Base-by-base conservation (phyloP, 2,329 filamentous ascomycete species). In the Botrytis fabae region DNA sequence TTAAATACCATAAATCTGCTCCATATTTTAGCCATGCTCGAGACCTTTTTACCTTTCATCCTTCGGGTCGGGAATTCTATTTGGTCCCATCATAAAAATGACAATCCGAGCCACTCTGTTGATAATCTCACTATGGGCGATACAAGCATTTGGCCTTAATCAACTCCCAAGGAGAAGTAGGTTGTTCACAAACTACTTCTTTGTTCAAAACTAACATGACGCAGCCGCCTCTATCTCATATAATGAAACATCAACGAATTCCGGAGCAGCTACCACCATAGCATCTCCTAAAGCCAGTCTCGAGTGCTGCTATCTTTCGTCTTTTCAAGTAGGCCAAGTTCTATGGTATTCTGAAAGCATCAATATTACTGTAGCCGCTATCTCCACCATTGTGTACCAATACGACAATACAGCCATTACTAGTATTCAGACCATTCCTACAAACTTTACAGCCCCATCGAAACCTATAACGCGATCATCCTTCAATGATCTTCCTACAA, bases 301-400 rank as follows among this genome's bases (percentile, higher is more conserved):
- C 2, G 68, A 70, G 51, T 75, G 72, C 51, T 75, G 72, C 51
- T 75, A 75, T 57, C 65, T 75, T 28, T 73, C 73, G 32, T 71
- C 69, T 48, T 73, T 75, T 25, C 46, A 70, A 46, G 72, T 75
- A 25, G 72, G 69, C 22, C 62, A 73, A 32, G 48, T 75, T 61
- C 18, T 75, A 7, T 75, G 74, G 74, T 74, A 74, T 51, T 57
- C 66, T 22, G 42, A 72, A 46, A 74, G 66, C 44, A 60, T 74
- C 28, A 61, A 74, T 28, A 59, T 75, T 35, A 75, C 73, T 18
- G 63, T 73, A 54, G 69, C 73, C 14, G 71, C 71, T n/a, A 44
- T 74, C 4, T 57, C 57, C 59, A 81, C 76, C 3, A 71, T 70
- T 25, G 62, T 75, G 7, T 74, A 66, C 10, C 32, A 74, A 57